phyloP scores from a whole-genome alignment of 192 early-diverging fungal species.

The Thamnidium elegans region DNA sequence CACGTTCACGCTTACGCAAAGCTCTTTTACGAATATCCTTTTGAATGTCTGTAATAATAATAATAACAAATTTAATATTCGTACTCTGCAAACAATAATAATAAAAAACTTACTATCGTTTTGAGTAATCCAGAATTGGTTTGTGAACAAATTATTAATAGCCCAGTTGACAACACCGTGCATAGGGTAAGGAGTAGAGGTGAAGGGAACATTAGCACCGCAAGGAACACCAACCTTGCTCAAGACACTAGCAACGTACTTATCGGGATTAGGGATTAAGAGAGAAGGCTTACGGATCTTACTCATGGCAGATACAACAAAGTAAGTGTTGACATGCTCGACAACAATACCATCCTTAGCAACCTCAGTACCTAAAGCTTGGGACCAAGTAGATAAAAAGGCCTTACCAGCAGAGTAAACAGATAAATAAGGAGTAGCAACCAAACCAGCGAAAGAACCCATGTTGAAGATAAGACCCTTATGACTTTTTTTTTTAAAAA shows the following conservation, averaged over 20 bases:
- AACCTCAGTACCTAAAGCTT: slow-evolving; percentile 83
- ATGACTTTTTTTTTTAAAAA: slow-evolving; percentile 40
- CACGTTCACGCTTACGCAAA: slow-evolving; percentile 64
- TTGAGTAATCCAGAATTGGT: slow-evolving; percentile 55
- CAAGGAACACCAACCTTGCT: slow-evolving; percentile 65
- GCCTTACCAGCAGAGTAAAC: slow-evolving; percentile 94
- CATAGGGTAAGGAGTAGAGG: slow-evolving; percentile 62
- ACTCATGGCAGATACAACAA: slow-evolving; percentile 93
- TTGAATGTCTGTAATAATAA: slow-evolving; percentile 45
- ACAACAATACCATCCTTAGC: slow-evolving; percentile 70
- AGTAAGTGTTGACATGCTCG: slow-evolving; percentile 93
- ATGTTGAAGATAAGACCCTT: slow-evolving; percentile 88
- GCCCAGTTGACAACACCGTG: slow-evolving; percentile 73
- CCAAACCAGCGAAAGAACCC: slow-evolving; percentile 85
- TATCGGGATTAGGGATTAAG: slow-evolving; percentile 75
- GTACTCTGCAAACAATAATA: not conserved
- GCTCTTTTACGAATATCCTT: slow-evolving; percentile 69
- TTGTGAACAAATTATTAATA: slow-evolving; percentile 58
- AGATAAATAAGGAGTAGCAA: slow-evolving; percentile 81
- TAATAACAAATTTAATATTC: not conserved
- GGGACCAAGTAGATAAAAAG: slow-evolving; percentile 87
- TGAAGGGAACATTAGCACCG: slow-evolving; percentile 59
- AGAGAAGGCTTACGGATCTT: slow-evolving; percentile 85
- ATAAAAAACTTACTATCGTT: slow-evolving; percentile 39
- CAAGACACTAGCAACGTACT: slow-evolving; percentile 75